Evolutionary conservation across 2,329 filamentous ascomycete genomes (phyloP), one percentile per base, ranked within the genome.

Genomic region (Dactylellina parvicollis): DNA sequence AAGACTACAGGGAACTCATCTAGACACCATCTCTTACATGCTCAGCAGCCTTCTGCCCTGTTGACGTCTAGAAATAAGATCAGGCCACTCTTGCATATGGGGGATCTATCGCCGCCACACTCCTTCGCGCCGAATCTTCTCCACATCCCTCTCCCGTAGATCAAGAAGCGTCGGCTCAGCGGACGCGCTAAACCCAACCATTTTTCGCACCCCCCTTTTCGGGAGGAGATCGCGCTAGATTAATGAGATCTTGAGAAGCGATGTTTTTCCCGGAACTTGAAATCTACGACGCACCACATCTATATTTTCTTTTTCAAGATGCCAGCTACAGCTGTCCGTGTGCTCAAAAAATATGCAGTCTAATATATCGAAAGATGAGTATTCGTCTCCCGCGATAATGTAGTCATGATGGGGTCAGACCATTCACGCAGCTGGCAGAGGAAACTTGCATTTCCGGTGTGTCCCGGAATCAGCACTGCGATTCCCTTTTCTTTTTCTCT

Each of bases 81-180:
- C 60, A 73, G 60, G 50, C 69, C 69, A 73, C 69, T 66, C 69
- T 73, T 73, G 69, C 69, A 73, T 59, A 72, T 65, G 67, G 52
- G 47, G 44, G 26, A 36, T 30, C 28, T 69, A 54, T 42, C 34
- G 34, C 62, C 62, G 54, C 26, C n/a, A 22, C 49, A 18, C 32
- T 57, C 38, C 12, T 24, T 24, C 24, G 42, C 59, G 18, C 50
- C 32, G 49, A 22, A 24, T 26, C 59, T 64, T 59, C 44, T 55
- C 32, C 44, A 40, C 34, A 49, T 24, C 44, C 30, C 44, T 52
- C 12, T 3, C 4, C 30, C 44, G 32, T 22, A 52, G 32, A 36
- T 42, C 18, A 62, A 4, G n/a, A 22, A 16, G 44, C 52, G 18
- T 57, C 62, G 52, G 52, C 54, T 40, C 47, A 12, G 26, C 42